phyloP scores from a whole-genome alignment of 768 basidiomycete genomes.

The Saitozyma podzolica region DNA sequence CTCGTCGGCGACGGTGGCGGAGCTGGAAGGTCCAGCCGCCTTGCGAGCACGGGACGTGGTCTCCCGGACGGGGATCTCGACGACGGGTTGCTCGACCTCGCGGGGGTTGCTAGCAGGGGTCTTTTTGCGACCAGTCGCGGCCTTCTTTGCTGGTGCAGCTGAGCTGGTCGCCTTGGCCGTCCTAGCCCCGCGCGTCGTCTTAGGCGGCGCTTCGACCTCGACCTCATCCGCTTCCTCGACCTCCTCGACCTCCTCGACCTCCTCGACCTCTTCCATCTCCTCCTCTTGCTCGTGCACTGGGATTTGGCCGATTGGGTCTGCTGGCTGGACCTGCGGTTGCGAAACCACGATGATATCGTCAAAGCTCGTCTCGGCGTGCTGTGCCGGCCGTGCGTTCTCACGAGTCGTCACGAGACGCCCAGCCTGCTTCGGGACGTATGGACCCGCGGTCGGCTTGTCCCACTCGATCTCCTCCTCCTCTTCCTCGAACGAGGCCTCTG shows the following conservation, averaged over 20 bases:
- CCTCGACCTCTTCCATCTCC: too few relatives aligned
- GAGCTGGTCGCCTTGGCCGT: not conserved
- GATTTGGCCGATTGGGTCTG: not conserved
- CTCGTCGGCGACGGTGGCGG: not conserved
- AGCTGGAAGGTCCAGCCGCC: not conserved
- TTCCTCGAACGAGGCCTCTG: not conserved
- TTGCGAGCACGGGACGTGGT: not conserved
- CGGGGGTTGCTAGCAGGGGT: too few relatives aligned
- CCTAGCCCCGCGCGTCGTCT: constrained; percentile 2
- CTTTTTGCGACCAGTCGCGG: too few relatives aligned
- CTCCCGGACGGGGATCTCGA: not conserved
- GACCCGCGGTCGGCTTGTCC: not conserved
- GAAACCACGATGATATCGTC: not conserved
- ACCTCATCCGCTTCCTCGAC: constrained; percentile 11
- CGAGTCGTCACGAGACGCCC: not conserved
- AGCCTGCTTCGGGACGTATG: not conserved
- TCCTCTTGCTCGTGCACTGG: too few relatives aligned
- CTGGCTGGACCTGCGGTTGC: not conserved
- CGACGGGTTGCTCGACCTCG: not conserved
- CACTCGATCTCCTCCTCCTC: constrained; percentile 2
- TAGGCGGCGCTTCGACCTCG: constrained; percentile 3
- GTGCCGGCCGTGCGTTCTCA: too few relatives aligned
- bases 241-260: constrained; percentile 9
- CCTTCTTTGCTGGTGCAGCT: too few relatives aligned
- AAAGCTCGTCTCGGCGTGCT: too few relatives aligned